Conservation (phyloP, 2,329 filamentous ascomycete genomes). For the Ophiostoma sp. region DNA sequence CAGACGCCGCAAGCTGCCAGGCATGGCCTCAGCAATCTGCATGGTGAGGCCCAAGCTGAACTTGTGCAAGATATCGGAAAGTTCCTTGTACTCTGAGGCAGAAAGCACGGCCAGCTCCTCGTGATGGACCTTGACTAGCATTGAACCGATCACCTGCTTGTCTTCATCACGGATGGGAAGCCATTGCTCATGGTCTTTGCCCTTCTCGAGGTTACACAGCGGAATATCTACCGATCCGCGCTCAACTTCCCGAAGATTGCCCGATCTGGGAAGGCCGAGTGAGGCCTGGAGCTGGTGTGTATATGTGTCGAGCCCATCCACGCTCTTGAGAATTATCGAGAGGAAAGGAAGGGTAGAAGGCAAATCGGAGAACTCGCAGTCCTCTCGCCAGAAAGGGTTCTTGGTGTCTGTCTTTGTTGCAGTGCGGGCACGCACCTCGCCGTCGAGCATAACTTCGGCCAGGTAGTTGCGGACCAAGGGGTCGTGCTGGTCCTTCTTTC, state of each 20-base stretch:
- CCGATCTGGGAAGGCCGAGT: constrained; percentile 40
- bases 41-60: constrained; percentile 80
- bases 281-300: constrained; percentile 42
- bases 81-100: constrained; percentile 73
- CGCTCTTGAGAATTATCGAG: constrained; percentile 65
- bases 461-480: constrained; percentile 62
- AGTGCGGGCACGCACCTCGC: constrained; percentile 71
- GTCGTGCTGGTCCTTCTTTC: constrained; percentile 18
- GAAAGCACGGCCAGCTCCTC: constrained; percentile 89
- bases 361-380: constrained; percentile 70
- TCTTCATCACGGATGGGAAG: constrained; percentile 73
- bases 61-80: constrained; percentile 77
- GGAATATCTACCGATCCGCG: constrained; percentile 76
- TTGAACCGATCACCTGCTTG: constrained; percentile 71
- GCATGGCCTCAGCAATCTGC: constrained; percentile 74
- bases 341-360: constrained; percentile 63
- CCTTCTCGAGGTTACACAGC: constrained; percentile 70
- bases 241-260: constrained; percentile 46
- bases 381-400: constrained; percentile 77
- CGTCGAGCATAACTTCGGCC: constrained; percentile 73
- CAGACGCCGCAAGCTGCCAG: constrained; percentile 70
- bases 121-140: constrained; percentile 75
- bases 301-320: constrained; percentile 48
- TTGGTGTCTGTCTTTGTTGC: constrained; percentile 64
- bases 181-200: constrained; percentile 81